Evolutionary conservation across 2,329 filamentous ascomycete genomes (phyloP).

Genomic region (Gliomastix tumulicola): DNA sequence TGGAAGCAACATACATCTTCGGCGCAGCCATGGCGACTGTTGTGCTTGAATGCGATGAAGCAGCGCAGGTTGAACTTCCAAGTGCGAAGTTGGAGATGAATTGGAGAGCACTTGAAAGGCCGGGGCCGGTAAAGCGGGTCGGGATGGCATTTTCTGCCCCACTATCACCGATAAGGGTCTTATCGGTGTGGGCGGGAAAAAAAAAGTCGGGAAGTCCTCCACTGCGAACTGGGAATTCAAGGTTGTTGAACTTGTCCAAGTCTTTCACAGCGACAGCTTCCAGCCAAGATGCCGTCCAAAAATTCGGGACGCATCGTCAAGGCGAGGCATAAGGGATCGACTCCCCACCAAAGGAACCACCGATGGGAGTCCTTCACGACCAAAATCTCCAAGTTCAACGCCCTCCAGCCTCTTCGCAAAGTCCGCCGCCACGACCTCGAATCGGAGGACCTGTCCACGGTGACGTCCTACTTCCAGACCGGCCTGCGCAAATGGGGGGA

Average conservation of each 20-base stretch:
- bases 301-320: slow-evolving; percentile 62
- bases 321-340: slow-evolving; percentile 60
- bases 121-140: too few species aligned
- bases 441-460: slow-evolving; percentile 65
- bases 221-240: too few species aligned
- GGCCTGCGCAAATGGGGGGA: slow-evolving; percentile 86
- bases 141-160: too few species aligned
- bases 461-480: slow-evolving; percentile 80
- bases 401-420: slow-evolving; percentile 83
- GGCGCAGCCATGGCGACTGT: slow-evolving; percentile 37
- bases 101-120: too few species aligned
- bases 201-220: neutral
- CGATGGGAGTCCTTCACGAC: slow-evolving; percentile 86
- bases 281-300: slow-evolving; percentile 51
- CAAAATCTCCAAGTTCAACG: slow-evolving; percentile 84
- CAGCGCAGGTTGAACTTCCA: too few species aligned
- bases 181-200: too few species aligned
- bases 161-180: too few species aligned
- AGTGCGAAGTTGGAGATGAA: too few species aligned
- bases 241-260: too few species aligned
- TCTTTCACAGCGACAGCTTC: neutral
- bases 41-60: too few species aligned
- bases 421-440: slow-evolving; percentile 81
- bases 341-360: slow-evolving; percentile 73
- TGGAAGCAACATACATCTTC: slow-evolving; percentile 33